Evolutionary conservation across 2,329 filamentous ascomycete species (phyloP), one percentile per base, ranked within the genome.

Genomic region (Phaeosphaeriaceae sp.): DNA sequence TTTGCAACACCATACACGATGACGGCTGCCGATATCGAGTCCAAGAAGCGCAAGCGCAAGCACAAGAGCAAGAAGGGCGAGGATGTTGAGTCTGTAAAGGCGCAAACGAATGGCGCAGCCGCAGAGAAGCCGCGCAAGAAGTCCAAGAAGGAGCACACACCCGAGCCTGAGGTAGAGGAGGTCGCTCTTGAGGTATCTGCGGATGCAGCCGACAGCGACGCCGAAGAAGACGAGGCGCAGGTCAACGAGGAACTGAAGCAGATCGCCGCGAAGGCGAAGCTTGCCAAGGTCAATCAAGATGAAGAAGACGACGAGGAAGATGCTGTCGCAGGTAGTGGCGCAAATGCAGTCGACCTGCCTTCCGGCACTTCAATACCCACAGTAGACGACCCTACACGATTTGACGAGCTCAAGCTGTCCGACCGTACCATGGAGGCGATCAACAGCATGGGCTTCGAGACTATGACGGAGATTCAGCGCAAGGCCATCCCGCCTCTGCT

Each of bases 401-500:
- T 97, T 74, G 81, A 87, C 32, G 91, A 98, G 66, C 83, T 99
- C 63, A 91, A 91, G 55, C 85, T 99, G 11, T 95, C 92, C 1
- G 91, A 94, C 23, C 93, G 92, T 79, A 97, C 93, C 0, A 91
- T 94, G 85, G 88, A 91, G 80, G 94, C 93, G 9, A 93, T 97
- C 69, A 81, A 89, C 58, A 92, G 91, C 64, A 98, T 99, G 94
- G 91, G 91, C 15, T 97, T 98, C 76, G 89, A 91, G 73, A 94
- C 86, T 76, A 97, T 99, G 94, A 98, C 95, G 0, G 92, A 95
- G 77, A 97, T 98, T 67, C 95, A 98, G 79, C 87, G 88, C 69
- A 86, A 91, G 74, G 91, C 90, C 13, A 97, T 98, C 56, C 94
- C 94, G 4, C 93, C 94, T 21, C 83, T 96, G 49, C 84, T 98